A percentile compares a stretch with the other conserved stretches of the same genome.
phyloP scores from a whole-genome alignment of 106 monocot genomes.

The Platanthera zijinensis region DNA sequence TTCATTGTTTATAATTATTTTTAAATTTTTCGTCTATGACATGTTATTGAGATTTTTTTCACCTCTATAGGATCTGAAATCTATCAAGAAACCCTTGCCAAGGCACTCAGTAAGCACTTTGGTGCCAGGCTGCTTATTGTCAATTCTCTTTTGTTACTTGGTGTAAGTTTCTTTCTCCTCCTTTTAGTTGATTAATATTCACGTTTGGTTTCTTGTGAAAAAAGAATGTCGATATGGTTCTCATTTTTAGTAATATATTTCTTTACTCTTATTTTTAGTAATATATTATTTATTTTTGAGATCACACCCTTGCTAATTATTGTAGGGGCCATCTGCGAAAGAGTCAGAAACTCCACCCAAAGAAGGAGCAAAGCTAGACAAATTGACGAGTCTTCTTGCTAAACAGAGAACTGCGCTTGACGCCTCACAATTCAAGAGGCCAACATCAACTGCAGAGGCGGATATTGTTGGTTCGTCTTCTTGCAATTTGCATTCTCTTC shows the following conservation, averaged over 20 bases:
- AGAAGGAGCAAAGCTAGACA: slow-evolving; percentile 45
- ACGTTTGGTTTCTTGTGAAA: background rate
- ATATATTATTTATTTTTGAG: background rate
- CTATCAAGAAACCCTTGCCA: slow-evolving; percentile 25
- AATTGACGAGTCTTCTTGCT: slow-evolving; percentile 16
- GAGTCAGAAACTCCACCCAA: slow-evolving; percentile 55
- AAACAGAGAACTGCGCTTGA: slow-evolving; percentile 40
- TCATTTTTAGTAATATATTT: background rate
- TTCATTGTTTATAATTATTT: background rate
- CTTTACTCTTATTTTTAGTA: background rate
- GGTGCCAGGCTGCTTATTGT: slow-evolving; percentile 18
- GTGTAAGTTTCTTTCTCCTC: slow-evolving; percentile 16
- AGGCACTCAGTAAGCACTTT: slow-evolving; percentile 24
- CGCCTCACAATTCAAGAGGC: slow-evolving; percentile 43
- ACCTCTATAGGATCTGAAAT: slow-evolving; percentile 23
- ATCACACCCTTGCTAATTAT: background rate
- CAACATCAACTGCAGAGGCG: slow-evolving; percentile 51
- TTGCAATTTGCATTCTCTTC: slow-evolving; percentile 49
- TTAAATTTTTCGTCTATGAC: background rate
- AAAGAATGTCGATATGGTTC: background rate
- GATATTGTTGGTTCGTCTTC: slow-evolving; percentile 51
- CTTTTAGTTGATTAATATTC: background rate
- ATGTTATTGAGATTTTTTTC: background rate
- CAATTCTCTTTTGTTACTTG: slow-evolving; percentile 25
- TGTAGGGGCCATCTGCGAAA: slow-evolving; percentile 57